Conservation (phyloP, 805 yeast genomes). For the Wickerhamiella parazyma region DNA sequence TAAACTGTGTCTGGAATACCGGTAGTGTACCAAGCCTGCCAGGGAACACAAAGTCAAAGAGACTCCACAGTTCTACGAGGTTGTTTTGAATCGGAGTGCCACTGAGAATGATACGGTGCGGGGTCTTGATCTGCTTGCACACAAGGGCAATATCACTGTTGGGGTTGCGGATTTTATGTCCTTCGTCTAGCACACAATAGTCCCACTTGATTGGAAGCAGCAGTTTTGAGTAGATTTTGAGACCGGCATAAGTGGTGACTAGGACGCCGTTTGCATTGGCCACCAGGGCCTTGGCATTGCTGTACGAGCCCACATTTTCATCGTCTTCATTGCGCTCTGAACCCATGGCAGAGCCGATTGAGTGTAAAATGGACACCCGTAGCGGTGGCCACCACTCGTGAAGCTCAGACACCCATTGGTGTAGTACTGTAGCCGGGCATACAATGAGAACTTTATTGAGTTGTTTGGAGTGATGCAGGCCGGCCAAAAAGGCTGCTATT, state of each 20-base stretch:
- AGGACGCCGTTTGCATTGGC: constrained; percentile 55
- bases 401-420: constrained; percentile 94
- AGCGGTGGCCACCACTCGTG: constrained; percentile 98
- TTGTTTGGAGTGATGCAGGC: constrained; percentile 67
- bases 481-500: constrained; percentile 79
- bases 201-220: constrained; percentile 70
- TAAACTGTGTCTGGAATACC: constrained; percentile 83
- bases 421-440: constrained; percentile 92
- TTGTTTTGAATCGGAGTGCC: constrained; percentile 98
- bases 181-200: constrained; percentile 85
- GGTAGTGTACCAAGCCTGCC: constrained; percentile 92
- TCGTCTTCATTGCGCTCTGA: constrained; percentile 29
- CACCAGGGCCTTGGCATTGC: constrained; percentile 19
- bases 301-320: constrained; percentile 33
- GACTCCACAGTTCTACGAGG: constrained; percentile 80
- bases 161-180: constrained; percentile 93
- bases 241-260: constrained; percentile 83
- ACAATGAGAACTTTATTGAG: constrained; percentile 64
- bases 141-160: constrained; percentile 75
- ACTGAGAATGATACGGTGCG: constrained; percentile 74
- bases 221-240: constrained; percentile 50
- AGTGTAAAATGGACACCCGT: constrained; percentile 71
- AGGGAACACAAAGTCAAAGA: constrained; percentile 90
- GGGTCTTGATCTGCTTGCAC: constrained; percentile 72
- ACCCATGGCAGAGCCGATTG: constrained; percentile 81